Percentiles rank a stretch among this genome's conserved stretches.
Evolutionary conservation across 495 filamentous ascomycete genomes (phyloP).

Genomic region (Lophium mytilinum): DNA sequence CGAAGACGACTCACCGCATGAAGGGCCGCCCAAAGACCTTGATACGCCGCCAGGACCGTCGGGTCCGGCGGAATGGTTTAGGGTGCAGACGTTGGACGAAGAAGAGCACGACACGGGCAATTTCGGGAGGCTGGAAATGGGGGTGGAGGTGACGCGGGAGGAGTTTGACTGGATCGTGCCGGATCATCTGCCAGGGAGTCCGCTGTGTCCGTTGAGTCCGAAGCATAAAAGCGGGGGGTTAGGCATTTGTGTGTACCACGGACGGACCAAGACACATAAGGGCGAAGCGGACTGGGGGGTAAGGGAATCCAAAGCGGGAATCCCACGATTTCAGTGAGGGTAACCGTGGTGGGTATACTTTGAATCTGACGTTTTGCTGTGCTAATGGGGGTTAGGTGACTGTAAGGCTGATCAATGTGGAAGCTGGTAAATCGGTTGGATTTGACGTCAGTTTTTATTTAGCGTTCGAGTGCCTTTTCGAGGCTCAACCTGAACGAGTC

Average conservation of each 20-base stretch:
- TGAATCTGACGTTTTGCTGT: too few species aligned
- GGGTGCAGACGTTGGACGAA: background rate
- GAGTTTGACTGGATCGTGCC: constrained; percentile 49
- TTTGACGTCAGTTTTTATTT: too few species aligned
- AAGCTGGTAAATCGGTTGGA: too few species aligned
- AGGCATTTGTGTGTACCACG: constrained; percentile 47
- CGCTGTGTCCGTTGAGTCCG: constrained; percentile 53
- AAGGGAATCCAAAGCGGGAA: too few species aligned
- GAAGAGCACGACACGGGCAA: constrained; percentile 1
- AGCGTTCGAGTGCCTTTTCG: background rate
- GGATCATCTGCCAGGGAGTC: constrained; percentile 57
- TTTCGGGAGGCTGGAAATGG: background rate
- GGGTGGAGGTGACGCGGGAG: constrained; percentile 4
- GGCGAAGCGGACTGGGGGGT: background rate
- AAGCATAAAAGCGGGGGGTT: constrained; percentile 46
- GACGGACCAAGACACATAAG: constrained; percentile 21
- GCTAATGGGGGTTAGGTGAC: too few species aligned
- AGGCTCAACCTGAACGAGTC: constrained; percentile 18
- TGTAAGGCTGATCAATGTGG: too few species aligned
- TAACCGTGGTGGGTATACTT: too few species aligned
- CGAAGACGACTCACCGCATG: background rate
- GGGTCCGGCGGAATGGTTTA: too few species aligned
- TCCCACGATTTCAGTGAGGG: too few species aligned
- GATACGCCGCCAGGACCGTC: too few species aligned
- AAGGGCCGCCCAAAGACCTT: too few species aligned